These are phyloP conservation scores for Erysiphe pulchra DNA, from an alignment of 2,329 filamentous ascomycete species.

Conservation along the genomic window DNA sequence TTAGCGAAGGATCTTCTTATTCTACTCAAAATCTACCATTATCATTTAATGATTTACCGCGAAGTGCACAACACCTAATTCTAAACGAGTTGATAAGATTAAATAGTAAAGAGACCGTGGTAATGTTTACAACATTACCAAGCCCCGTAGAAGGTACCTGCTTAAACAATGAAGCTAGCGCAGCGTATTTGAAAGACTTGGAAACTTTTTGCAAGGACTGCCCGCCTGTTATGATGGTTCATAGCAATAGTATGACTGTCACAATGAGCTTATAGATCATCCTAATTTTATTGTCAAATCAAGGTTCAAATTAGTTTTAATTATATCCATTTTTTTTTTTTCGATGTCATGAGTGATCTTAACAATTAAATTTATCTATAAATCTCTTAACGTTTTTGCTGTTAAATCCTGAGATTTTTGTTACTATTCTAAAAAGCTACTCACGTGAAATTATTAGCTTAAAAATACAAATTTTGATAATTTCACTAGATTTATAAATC, in stretches of 20 bases:
- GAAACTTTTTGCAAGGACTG: conserved; percentile 55
- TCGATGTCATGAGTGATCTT: too few relatives aligned
- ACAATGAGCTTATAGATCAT: conserved; percentile 37
- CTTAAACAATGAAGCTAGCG: conserved; percentile 39
- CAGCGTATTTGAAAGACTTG: conserved; percentile 51
- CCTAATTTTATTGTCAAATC: too few relatives aligned
- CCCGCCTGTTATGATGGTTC: conserved; percentile 51
- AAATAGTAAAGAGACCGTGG: conserved; percentile 44
- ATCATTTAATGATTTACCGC: conserved; percentile 69
- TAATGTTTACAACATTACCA: conserved; percentile 62
- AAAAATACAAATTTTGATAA: too few relatives aligned
- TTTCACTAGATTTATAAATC: too few relatives aligned
- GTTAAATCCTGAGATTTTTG: too few relatives aligned
- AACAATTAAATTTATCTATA: too few relatives aligned
- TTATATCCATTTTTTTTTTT: too few relatives aligned
- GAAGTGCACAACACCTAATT: conserved; percentile 63
- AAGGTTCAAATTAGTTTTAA: too few relatives aligned
- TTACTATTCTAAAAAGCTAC: too few relatives aligned
- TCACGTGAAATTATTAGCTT: too few relatives aligned
- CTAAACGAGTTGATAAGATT: conserved; percentile 59
- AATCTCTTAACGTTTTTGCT: too few relatives aligned
- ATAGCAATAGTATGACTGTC: conserved; percentile 78
- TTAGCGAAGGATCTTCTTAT: conserved; percentile 18
- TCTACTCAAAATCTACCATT: conserved; percentile 39
- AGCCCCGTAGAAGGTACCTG: conserved; percentile 57